Base-by-base conservation (phyloP, 805 yeast genomes). In the Brettanomyces sp. region DNA sequence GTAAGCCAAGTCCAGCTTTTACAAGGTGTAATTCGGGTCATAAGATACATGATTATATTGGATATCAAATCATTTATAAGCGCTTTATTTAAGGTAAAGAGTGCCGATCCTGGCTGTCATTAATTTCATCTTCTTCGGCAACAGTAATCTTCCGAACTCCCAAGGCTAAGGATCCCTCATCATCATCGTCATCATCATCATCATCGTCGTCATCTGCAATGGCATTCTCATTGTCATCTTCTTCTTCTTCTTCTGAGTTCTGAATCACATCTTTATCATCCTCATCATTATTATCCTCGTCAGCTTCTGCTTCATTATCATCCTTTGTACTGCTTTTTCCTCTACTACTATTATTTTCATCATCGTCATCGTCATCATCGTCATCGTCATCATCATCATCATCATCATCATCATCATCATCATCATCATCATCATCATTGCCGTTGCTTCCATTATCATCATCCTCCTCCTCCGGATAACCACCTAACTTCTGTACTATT, bases 401-500 rank as follows among this genome's bases (percentile, higher is more conserved):
- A 8, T 52, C 56, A 3, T 52, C 56, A 9, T 54, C 59, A 66
- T 40, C 71, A 8, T 67, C 72, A 2, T 67, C 70, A 59, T 57
- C 57, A 8, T 56, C 57, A 4, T 59, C 60, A 9, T 59, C 56
- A 37, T 65, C 66, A 9, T 64, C 65, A 4, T 62, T 66, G 5
- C 62, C 66, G 1, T 63, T 66, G 4, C 65, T 70, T 2, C 72
- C 74, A 2, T 74, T 76, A 0, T 73, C 77, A 1, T 76, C 79
- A 8, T 74, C 80, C 4, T 74, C 79, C 3, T 71, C 79, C 5
- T 75, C 77, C 1, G 66, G 68, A 44, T 62, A 63, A 0, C 81
- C 80, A 4, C 81, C 81, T 47, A 75, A 53, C 52, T 75, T 76
- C 53, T 70, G 57, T 3, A 76, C 80, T 42, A 77, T 68, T 50